phyloP scores from a whole-genome alignment of 78 protist species.

The Dictyostelium brefeldianum region DNA sequence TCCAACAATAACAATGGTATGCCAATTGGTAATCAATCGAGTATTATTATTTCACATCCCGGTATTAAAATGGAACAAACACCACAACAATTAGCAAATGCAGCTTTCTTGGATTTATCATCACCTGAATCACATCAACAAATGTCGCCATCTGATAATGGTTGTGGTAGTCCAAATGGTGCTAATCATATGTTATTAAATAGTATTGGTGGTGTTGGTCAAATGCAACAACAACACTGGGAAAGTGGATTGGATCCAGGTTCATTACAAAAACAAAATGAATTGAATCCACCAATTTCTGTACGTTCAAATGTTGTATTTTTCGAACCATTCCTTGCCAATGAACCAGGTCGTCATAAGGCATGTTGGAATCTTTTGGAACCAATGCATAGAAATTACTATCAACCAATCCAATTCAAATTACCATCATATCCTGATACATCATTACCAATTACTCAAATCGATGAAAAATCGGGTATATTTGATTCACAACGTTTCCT shows the following conservation, averaged over 20 bases:
- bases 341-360: conserved; percentile 56
- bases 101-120: conserved; percentile 27
- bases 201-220: too few species aligned
- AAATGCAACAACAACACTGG: conserved; percentile 45
- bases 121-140: conserved; percentile 31
- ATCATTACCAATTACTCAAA: conserved; percentile 17
- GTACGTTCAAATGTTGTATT: conserved; percentile 9
- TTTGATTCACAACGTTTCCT: conserved; percentile 17
- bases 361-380: conserved; percentile 72
- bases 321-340: conserved; percentile 31
- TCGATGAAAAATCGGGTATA: conserved; percentile 4
- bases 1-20: background rate
- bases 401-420: conserved; percentile 76
- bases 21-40: background rate
- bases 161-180: background rate
- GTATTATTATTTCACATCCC: background rate
- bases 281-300: conserved; percentile 19
- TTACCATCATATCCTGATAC: conserved; percentile 20
- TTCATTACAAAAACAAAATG: conserved; percentile 36
- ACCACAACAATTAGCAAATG: background rate
- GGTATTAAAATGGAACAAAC: background rate
- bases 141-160: conserved; percentile 13
- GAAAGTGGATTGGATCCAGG: conserved; percentile 62
- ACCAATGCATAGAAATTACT: conserved; percentile 78
- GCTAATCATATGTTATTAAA: too few species aligned